A percentile compares a stretch with the other conserved stretches of the same genome.
Evolutionary conservation across 129 eudicot species (phyloP).

Genomic region (Silybum marianum): DNA sequence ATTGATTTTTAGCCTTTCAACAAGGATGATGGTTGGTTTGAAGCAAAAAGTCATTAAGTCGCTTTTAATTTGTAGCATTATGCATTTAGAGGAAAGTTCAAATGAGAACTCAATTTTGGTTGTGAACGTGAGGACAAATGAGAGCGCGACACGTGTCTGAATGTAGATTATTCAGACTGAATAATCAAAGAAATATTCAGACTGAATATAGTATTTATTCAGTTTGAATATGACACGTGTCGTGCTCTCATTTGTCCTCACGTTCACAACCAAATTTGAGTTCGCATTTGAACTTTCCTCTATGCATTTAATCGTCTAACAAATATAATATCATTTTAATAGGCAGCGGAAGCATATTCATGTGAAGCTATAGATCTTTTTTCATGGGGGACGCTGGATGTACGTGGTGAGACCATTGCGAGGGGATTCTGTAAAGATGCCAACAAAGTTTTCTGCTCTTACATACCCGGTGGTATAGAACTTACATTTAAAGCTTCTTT

Average conservation of each 20-base stretch:
- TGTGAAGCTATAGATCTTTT: conserved; percentile 43
- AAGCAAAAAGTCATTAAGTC: background rate
- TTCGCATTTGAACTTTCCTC: too few species aligned
- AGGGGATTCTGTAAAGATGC: conserved; percentile 56
- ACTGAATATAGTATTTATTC: too few species aligned
- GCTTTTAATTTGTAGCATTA: background rate
- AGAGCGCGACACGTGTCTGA: too few species aligned
- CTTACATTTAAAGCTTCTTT: background rate
- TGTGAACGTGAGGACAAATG: too few species aligned
- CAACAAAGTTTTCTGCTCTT: conserved; percentile 27
- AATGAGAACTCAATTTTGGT: too few species aligned
- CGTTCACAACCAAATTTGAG: too few species aligned
- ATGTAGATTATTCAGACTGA: too few species aligned
- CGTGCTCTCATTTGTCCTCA: too few species aligned
- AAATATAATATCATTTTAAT: conserved; percentile 1
- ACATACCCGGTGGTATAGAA: conserved; percentile 61
- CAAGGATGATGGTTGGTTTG: background rate
- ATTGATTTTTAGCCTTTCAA: background rate
- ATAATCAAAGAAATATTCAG: too few species aligned
- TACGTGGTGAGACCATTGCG: conserved; percentile 43
- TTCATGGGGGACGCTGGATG: conserved; percentile 58
- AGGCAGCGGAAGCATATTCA: conserved; percentile 79
- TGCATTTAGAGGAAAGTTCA: background rate
- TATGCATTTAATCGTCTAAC: background rate
- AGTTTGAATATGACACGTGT: too few species aligned